Evolutionary conservation across 2,329 filamentous ascomycete genomes (phyloP).

Genomic region (Pseudopyricularia cyperi): DNA sequence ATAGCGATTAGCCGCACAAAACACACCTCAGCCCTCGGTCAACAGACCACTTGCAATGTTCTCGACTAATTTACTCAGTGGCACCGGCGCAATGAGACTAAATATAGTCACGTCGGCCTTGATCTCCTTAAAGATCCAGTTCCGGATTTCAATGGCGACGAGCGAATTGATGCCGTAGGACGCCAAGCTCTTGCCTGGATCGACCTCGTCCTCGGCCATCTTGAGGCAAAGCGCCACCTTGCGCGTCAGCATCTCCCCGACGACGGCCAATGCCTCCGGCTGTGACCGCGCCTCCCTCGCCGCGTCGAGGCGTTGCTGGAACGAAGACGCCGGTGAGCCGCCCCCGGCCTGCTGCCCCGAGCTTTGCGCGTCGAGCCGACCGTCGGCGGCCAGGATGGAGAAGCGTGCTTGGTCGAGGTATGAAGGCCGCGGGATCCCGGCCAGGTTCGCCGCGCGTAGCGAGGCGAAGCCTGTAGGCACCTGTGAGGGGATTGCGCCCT

Average conservation of each 20-base stretch:
- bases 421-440: neutral
- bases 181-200: constrained; percentile 4
- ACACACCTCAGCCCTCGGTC: too few species aligned
- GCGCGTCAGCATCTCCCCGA: constrained; percentile 5
- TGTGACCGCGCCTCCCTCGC: too few species aligned
- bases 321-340: neutral
- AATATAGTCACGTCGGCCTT: constrained; percentile 27
- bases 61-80: neutral
- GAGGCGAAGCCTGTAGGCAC: neutral
- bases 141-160: constrained; percentile 7
- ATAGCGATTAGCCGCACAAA: too few species aligned
- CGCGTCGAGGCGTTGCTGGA: neutral
- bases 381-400: neutral
- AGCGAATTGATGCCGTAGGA: constrained; percentile 7
- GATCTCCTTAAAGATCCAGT: constrained; percentile 22
- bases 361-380: neutral
- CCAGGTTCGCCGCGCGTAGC: neutral
- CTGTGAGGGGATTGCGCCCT: neutral
- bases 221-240: constrained; percentile 6
- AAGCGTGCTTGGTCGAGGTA: neutral
- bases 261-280: neutral
- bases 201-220: constrained; percentile 5
- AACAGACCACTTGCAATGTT: neutral
- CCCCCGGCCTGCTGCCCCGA: neutral
- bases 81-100: constrained; percentile 8